Percentiles rank a stretch among this genome's conserved stretches.
Conservation (phyloP, 768 basidiomycete species). For the Pleurotus citrinopileatus region DNA sequence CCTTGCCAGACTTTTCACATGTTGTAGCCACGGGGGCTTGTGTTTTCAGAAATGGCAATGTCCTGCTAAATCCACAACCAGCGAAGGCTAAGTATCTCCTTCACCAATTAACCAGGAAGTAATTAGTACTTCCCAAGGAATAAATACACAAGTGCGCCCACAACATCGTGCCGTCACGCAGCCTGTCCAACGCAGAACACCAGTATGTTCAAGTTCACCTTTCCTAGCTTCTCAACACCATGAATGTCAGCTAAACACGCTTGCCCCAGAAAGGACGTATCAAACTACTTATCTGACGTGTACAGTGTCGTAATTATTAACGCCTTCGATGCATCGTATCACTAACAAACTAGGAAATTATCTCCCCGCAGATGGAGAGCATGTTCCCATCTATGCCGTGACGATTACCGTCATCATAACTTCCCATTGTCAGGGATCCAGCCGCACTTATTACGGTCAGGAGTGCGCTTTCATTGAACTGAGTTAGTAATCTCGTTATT, state of each 20-base stretch:
- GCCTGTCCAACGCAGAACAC: too few species aligned
- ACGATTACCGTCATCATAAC: neutral
- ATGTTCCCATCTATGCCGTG: conserved; percentile 1
- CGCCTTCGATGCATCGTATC: neutral
- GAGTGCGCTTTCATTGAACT: neutral
- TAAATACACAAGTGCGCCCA: neutral
- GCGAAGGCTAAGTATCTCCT: neutral
- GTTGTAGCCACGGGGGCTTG: too few species aligned
- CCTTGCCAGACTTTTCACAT: neutral
- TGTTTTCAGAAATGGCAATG: too few species aligned
- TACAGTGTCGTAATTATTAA: neutral
- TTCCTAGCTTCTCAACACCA: too few species aligned
- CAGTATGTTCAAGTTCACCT: too few species aligned
- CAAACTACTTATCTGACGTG: too few species aligned
- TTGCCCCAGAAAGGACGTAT: too few species aligned
- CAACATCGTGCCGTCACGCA: neutral
- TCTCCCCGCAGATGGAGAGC: neutral
- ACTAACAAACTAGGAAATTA: neutral
- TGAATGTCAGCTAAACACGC: too few species aligned
- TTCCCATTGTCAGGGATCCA: conserved; percentile 1
- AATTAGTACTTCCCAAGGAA: neutral
- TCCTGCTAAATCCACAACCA: too few species aligned
- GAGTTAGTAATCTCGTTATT: neutral
- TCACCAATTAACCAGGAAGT: conserved; percentile 1
- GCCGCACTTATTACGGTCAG: conserved; percentile 9